These are phyloP conservation scores for Pulicaria dysenterica DNA, from an alignment of 129 eudicot species.

Conservation along the genomic window DNA sequence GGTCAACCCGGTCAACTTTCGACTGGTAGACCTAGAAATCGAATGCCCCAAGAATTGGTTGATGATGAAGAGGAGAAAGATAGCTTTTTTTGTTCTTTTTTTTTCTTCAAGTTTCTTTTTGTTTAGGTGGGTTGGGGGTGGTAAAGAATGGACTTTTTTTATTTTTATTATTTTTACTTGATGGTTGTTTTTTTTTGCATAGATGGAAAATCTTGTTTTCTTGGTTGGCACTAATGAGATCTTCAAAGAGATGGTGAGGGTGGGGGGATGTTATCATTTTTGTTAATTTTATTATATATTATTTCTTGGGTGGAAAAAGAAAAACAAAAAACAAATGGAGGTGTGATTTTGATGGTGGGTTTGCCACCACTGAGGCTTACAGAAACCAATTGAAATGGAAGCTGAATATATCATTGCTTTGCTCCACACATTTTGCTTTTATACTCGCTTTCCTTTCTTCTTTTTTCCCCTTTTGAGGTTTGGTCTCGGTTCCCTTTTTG, in stretches of 20 bases:
- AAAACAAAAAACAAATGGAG: neutral
- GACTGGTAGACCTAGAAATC: conserved; percentile 6
- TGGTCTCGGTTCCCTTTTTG: no score
- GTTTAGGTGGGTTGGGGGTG: conserved; percentile 22
- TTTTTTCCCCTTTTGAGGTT: no score
- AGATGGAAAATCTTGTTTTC: conserved; percentile 40
- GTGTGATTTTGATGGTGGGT: conserved; percentile 41
- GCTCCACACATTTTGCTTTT: no score
- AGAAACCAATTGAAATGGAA: neutral
- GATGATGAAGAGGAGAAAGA: conserved; percentile 12
- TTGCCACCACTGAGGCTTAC: conserved; percentile 33
- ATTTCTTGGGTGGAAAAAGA: conserved; percentile 18
- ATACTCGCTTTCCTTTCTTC: neutral
- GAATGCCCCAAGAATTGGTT: conserved; percentile 15
- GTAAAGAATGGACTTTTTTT: conserved; percentile 33
- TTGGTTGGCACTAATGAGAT: conserved; percentile 30
- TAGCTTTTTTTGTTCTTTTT: neutral
- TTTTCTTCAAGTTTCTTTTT: neutral
- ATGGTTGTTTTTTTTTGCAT: conserved; percentile 33
- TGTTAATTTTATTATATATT: conserved; percentile 8
- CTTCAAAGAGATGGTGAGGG: conserved; percentile 13
- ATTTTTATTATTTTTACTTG: conserved; percentile 20
- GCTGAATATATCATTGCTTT: no score
- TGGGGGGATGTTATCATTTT: conserved; percentile 23
- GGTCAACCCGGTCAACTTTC: conserved; percentile 2